These are phyloP conservation scores for Kwoniella sp. DNA, from an alignment of 768 basidiomycete genomes.

Conservation along the genomic window DNA sequence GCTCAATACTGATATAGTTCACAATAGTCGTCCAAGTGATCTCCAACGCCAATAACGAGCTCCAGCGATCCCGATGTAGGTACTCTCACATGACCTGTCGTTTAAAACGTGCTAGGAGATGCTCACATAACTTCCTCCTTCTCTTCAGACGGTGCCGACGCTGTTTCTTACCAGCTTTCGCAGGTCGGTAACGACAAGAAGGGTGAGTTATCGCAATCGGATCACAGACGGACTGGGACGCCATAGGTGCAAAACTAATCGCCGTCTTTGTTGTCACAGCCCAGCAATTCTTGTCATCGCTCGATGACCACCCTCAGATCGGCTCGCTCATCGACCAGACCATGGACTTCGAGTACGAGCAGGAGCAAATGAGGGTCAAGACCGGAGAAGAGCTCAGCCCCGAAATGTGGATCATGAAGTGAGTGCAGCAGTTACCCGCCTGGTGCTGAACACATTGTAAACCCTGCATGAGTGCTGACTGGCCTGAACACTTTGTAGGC, in stretches of 20 bases:
- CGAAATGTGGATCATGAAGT: constrained; percentile 57
- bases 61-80: constrained; percentile 48
- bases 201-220: constrained; percentile 39
- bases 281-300: constrained; percentile 43
- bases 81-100: neutral
- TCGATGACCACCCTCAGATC: constrained; percentile 56
- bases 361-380: constrained; percentile 49
- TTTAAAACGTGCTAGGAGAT: neutral
- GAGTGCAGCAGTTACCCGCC: constrained; percentile 14
- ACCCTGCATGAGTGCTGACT: too few species aligned
- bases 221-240: too few species aligned
- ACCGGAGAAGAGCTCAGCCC: constrained; percentile 48
- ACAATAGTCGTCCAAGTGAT: constrained; percentile 51
- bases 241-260: neutral
- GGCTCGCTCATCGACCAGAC: constrained; percentile 56
- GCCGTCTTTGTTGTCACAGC: too few species aligned
- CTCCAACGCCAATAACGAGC: constrained; percentile 48
- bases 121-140: constrained; percentile 6
- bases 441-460: neutral
- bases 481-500: constrained; percentile 17
- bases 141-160: constrained; percentile 49
- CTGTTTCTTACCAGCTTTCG: constrained; percentile 52
- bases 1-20: neutral
- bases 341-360: constrained; percentile 47
- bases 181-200: constrained; percentile 55